Evolutionary conservation across 257 asterid genomes (phyloP), one percentile per base, ranked within the genome.

Genomic region (Fraxinus pennsylvanica): DNA sequence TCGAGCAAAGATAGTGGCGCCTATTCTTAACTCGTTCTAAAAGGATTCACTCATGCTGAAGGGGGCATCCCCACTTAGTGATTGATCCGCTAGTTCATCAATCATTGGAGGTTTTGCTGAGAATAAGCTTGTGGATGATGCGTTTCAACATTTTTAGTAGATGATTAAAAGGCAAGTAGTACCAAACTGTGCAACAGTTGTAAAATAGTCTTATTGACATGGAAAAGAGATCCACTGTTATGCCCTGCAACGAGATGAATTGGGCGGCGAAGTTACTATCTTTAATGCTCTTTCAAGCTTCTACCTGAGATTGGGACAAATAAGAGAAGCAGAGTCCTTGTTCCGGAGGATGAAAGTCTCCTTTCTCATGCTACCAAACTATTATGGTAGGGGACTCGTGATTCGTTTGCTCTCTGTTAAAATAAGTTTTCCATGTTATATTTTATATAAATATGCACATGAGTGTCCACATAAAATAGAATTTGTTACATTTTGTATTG

Each of bases 111-210:
- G 98, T 69, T 81, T 85, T 38, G 78, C 88, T 15, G 92, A 90
- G 89, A 93, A 90, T 84, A 83, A 86, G 76, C 87, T 89, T 21
- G 36, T 70, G 68, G 78, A 78, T 61, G 81, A 83, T 38, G 97
- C 96, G 33, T 85, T 91, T 84, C 74, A 63, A 39, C 73, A 85
- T 25, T 93, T 93, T 32, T 76, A 75, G 17, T 74, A 75, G 86
- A 91, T 93, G 97, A n/a, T 84, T 76, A 81, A 63, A 82, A 88
- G 81, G 38, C 39, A 84, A 0, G 54, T 80, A 22, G 71, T 35
- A 45, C 98, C 98, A 82, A 93, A 91, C 78, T 88, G 87, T 79
- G 94, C 94, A 73, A 91, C 98, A 29, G 66, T 93, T 73, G 89
- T 86, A 68, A 68, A 93, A 84, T 73, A 71, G 89, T 80, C 81